phyloP scores from a whole-genome alignment of 208 protist species.

The Trichomonas tenax region DNA sequence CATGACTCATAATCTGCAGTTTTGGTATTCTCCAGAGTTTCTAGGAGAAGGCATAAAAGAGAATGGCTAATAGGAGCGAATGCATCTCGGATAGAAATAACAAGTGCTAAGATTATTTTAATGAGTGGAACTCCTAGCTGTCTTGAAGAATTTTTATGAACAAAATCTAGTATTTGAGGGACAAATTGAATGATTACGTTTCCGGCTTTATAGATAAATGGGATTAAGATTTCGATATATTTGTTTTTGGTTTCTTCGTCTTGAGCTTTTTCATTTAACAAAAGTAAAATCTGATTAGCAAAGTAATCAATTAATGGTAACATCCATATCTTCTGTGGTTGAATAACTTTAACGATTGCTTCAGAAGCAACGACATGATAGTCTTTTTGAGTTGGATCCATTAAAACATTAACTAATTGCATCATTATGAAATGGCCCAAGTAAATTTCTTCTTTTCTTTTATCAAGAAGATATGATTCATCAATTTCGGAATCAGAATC shows the following conservation, averaged over 20 bases:
- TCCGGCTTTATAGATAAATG: background rate
- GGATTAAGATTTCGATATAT: background rate
- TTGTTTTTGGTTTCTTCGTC: background rate
- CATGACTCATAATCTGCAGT: background rate
- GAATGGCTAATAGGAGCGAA: background rate
- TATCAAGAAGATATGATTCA: background rate
- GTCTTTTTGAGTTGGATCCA: background rate
- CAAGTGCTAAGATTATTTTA: background rate
- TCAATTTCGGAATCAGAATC: background rate
- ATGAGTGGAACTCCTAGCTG: background rate
- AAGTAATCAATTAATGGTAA: background rate
- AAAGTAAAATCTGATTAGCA: background rate
- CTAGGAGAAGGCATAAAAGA: background rate
- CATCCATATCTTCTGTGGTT: background rate
- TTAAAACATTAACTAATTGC: background rate
- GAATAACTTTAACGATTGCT: background rate
- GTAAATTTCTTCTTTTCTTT: background rate
- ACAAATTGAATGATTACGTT: background rate
- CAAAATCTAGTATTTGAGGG: background rate
- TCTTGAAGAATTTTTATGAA: background rate
- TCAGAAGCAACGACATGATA: background rate
- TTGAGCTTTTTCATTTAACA: background rate
- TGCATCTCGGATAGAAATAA: background rate
- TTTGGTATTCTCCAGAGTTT: background rate
- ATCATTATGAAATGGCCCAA: too few relatives aligned